Percentiles rank a stretch among this genome's conserved stretches.
Conservation (phyloP, 2,329 filamentous ascomycete species). For the Alternaria arbusti region DNA sequence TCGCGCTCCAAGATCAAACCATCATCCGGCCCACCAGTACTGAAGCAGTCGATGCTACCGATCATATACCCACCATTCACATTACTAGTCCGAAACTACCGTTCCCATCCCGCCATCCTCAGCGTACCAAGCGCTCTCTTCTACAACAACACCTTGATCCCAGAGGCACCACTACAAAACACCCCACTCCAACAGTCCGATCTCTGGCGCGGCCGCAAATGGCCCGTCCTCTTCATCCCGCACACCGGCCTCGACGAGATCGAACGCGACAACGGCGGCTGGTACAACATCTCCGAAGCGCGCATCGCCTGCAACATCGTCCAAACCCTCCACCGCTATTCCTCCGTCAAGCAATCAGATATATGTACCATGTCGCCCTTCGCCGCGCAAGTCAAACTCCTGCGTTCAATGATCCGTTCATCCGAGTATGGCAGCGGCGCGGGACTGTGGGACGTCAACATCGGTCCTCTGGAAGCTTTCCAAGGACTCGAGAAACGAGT, state of each 20-base stretch:
- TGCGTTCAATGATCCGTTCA: constrained; percentile 48
- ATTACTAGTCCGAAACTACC: constrained; percentile 55
- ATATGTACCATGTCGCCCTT: constrained; percentile 56
- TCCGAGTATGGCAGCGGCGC: background rate
- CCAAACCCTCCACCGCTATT: constrained; percentile 30
- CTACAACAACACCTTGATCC: constrained; percentile 54
- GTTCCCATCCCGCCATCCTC: constrained; percentile 55
- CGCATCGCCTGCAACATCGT: constrained; percentile 40
- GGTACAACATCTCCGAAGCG: constrained; percentile 45
- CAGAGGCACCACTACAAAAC: constrained; percentile 38
- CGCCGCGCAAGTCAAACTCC: constrained; percentile 51
- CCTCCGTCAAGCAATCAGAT: constrained; percentile 40
- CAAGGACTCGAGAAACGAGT: constrained; percentile 54
- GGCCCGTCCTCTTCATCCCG: constrained; percentile 53
- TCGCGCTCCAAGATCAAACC: constrained; percentile 42
- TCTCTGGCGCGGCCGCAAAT: constrained; percentile 48
- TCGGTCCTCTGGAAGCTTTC: constrained; percentile 56
- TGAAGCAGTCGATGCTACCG: constrained; percentile 46
- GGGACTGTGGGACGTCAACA: constrained; percentile 49
- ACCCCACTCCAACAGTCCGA: constrained; percentile 38
- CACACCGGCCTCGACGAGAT: constrained; percentile 50
- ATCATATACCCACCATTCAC: constrained; percentile 53
- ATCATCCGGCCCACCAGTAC: constrained; percentile 30
- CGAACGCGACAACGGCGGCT: constrained; percentile 50
- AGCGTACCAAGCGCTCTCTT: constrained; percentile 51